phyloP scores from a whole-genome alignment of 2,329 filamentous ascomycete genomes.

The Fusarium miscanthi region DNA sequence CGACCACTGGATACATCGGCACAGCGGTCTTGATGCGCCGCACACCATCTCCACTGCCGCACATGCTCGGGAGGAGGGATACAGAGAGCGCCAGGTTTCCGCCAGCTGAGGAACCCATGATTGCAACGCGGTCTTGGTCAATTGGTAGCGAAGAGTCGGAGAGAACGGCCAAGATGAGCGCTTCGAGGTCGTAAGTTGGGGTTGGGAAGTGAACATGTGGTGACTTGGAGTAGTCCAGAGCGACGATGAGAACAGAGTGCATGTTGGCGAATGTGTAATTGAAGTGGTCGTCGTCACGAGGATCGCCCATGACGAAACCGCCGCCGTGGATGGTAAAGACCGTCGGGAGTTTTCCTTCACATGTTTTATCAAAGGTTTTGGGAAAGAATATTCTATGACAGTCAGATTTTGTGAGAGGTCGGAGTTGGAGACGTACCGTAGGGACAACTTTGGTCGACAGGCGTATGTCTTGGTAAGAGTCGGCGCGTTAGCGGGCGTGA shows the following conservation, averaged over 20 bases:
- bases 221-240: slow-evolving; percentile 23
- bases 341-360: neutral
- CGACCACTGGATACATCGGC: slow-evolving; percentile 5
- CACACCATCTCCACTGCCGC: slow-evolving; percentile 18
- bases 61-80: slow-evolving; percentile 17
- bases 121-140: slow-evolving; percentile 9
- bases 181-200: slow-evolving; percentile 18
- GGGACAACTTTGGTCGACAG: slow-evolving; percentile 11
- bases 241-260: slow-evolving; percentile 13
- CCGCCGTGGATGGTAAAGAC: slow-evolving; percentile 21
- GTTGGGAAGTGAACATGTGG: slow-evolving; percentile 8
- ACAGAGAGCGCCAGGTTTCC: slow-evolving; percentile 20
- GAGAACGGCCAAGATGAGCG: slow-evolving; percentile 9
- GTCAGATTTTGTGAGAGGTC: neutral
- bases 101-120: slow-evolving; percentile 18
- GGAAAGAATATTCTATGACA: slow-evolving; percentile 12
- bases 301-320: slow-evolving; percentile 18
- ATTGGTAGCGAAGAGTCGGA: slow-evolving; percentile 3
- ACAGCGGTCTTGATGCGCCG: slow-evolving; percentile 9
- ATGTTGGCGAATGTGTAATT: slow-evolving; percentile 23
- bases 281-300: slow-evolving; percentile 16
- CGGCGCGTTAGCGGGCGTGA: neutral
- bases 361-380: neutral
- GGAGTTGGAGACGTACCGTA: neutral
- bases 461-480: slow-evolving; percentile 7